phyloP scores from a whole-genome alignment of 176 grass and related monocot species.

The Cocos nucifera region DNA sequence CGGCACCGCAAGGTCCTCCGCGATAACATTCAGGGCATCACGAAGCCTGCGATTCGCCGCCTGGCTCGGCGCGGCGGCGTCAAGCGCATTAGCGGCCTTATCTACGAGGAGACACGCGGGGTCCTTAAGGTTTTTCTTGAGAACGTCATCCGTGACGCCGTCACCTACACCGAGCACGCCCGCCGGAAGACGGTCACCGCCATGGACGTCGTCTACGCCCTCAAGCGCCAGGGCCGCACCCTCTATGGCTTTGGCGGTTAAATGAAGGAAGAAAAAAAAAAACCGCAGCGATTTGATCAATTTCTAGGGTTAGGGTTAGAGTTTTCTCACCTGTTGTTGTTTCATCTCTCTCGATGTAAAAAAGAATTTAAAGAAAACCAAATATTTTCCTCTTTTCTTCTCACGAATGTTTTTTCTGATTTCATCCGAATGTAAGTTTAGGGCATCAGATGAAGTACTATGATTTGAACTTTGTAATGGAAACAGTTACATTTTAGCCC shows the following conservation, averaged over 20 bases:
- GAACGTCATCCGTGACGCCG: slow-evolving; percentile 24
- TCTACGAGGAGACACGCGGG: slow-evolving; percentile 59
- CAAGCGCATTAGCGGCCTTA: slow-evolving; percentile 60
- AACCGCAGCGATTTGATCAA: too few relatives aligned
- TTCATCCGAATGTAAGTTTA: too few relatives aligned
- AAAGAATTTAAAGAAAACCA: too few relatives aligned
- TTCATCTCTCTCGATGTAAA: too few relatives aligned
- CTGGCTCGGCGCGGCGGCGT: slow-evolving; percentile 44
- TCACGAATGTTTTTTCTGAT: too few relatives aligned
- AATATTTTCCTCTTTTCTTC: too few relatives aligned
- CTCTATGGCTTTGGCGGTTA: slow-evolving; percentile 15
- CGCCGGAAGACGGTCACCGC: slow-evolving; percentile 23
- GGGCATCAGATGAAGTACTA: too few relatives aligned
- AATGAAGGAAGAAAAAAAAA: too few relatives aligned
- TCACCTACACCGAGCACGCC: slow-evolving; percentile 22
- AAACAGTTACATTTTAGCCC: too few relatives aligned
- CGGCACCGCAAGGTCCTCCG: slow-evolving; percentile 61
- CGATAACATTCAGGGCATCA: slow-evolving; percentile 73
- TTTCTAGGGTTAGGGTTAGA: too few relatives aligned
- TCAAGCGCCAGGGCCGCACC: slow-evolving; percentile 12
- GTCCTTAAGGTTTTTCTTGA: slow-evolving; percentile 76
- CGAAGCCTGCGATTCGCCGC: slow-evolving; percentile 48
- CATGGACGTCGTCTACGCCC: slow-evolving; percentile 28
- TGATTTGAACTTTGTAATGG: too few relatives aligned
- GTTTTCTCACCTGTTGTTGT: too few relatives aligned